A percentile compares a stretch with the other conserved stretches of the same genome.
Conservation (phyloP, 2,329 filamentous ascomycete genomes). For the Mycosphaerelloides madeirae region DNA sequence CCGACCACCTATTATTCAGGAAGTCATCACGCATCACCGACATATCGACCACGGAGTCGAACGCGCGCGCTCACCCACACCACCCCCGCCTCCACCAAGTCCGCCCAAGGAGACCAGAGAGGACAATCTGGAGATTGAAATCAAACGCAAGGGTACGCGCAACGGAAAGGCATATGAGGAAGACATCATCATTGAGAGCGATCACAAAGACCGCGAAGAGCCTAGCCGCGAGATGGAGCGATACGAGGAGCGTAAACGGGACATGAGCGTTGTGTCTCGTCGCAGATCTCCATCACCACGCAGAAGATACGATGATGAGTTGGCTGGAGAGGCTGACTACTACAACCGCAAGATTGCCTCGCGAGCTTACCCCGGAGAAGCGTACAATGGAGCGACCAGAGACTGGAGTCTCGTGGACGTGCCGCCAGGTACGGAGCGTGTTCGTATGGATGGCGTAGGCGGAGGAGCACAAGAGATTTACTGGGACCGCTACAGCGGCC, state of each 20-base stretch:
- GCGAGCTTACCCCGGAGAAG: slow-evolving; percentile 67
- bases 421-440: slow-evolving; percentile 73
- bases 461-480: slow-evolving; percentile 71
- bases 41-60: slow-evolving; percentile 72
- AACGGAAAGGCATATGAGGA: slow-evolving; percentile 55
- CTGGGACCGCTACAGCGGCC: slow-evolving; percentile 75
- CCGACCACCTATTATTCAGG: slow-evolving; percentile 76
- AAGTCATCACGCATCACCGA: slow-evolving; percentile 83
- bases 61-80: slow-evolving; percentile 44
- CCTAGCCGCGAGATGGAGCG: slow-evolving; percentile 31
- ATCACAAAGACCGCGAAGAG: slow-evolving; percentile 40
- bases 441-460: slow-evolving; percentile 75
- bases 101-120: slow-evolving; percentile 34
- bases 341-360: slow-evolving; percentile 65
- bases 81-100: slow-evolving; percentile 34
- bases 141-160: slow-evolving; percentile 47
- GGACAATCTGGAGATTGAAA: slow-evolving; percentile 53
- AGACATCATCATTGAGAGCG: slow-evolving; percentile 60
- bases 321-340: slow-evolving; percentile 54
- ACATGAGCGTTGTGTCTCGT: slow-evolving; percentile 27
- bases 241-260: slow-evolving; percentile 19
- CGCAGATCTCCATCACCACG: slow-evolving; percentile 39
- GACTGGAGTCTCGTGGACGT: slow-evolving; percentile 81
- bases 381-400: slow-evolving; percentile 66
- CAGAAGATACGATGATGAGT: slow-evolving; percentile 49